Evolutionary conservation across 331 rosid genomes (phyloP).

Genomic region (Malus hybrid): DNA sequence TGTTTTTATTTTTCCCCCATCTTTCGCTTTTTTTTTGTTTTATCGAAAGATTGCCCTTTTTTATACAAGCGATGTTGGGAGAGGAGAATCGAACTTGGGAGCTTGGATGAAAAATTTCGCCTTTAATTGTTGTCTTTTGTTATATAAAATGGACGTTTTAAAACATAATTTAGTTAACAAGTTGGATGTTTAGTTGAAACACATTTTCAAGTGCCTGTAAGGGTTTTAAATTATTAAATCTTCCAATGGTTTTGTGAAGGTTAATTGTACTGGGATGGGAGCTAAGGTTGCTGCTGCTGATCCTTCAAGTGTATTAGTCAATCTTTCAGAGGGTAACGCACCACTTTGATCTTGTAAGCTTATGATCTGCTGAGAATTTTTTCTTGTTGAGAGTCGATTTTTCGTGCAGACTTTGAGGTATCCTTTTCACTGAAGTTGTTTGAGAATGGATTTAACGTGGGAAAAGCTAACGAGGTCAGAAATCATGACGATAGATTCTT

Average conservation of each 20-base stretch:
- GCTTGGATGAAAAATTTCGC: too few species aligned
- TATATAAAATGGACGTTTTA: too few species aligned
- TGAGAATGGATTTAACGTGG: constrained; percentile 27
- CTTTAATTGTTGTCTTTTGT: too few species aligned
- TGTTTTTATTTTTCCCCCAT: background rate
- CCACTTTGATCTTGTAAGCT: background rate
- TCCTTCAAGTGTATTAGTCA: constrained; percentile 12
- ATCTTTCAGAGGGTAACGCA: constrained; percentile 23
- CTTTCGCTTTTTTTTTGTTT: background rate
- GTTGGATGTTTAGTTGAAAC: background rate
- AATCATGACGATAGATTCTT: background rate
- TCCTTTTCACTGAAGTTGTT: constrained; percentile 35
- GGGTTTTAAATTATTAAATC: background rate
- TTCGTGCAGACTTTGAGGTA: constrained; percentile 32
- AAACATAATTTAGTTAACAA: background rate
- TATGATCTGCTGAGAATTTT: background rate
- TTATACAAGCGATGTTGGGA: too few species aligned
- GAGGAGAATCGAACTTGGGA: too few species aligned
- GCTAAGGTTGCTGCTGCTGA: constrained; percentile 13
- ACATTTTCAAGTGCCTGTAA: background rate
- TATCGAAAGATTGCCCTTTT: too few species aligned
- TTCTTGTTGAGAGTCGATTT: background rate
- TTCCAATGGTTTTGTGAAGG: constrained; percentile 12
- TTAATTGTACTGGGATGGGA: constrained; percentile 1
- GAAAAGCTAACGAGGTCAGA: constrained; percentile 31